These are phyloP conservation scores for Aspergillus sp. DNA, from an alignment of 2,329 filamentous ascomycete genomes.

Conservation along the genomic window DNA sequence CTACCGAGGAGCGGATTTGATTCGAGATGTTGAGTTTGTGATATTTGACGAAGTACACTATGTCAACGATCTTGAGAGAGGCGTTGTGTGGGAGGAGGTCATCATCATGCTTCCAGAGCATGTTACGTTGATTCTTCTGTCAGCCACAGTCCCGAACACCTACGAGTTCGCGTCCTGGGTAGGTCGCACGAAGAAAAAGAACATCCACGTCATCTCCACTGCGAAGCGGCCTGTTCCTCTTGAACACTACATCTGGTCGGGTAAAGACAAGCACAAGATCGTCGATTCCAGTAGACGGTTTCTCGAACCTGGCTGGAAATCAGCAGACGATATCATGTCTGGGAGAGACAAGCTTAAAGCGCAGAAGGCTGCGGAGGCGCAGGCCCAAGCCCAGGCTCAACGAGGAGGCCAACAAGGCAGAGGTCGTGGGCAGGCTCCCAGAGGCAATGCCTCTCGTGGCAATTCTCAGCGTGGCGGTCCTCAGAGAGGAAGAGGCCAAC, in stretches of 20 bases:
- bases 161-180: constrained; percentile 98
- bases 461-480: constrained; percentile 36
- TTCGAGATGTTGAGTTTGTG: constrained; percentile 95
- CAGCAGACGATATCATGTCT: constrained; percentile 71
- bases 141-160: constrained; percentile 93
- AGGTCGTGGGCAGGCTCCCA: constrained; percentile 44
- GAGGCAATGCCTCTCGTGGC: constrained; percentile 20
- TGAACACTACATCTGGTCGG: constrained; percentile 94
- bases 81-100: constrained; percentile 98
- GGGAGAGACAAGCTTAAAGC: constrained; percentile 69
- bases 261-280: constrained; percentile 87
- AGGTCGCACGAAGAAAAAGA: constrained; percentile 92
- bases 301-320: constrained; percentile 87
- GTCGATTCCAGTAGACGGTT: constrained; percentile 90
- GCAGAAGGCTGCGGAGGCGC: constrained; percentile 42
- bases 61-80: constrained; percentile 89
- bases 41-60: constrained; percentile 99
- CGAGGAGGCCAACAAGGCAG: constrained; percentile 46
- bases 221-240: constrained; percentile 89
- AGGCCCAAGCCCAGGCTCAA: constrained; percentile 44
- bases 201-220: constrained; percentile 98
- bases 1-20: constrained; percentile 88
- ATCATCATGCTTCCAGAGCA: constrained; percentile 99
- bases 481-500: constrained; percentile 48
- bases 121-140: constrained; percentile 87